Evolutionary conservation across 2,329 filamentous ascomycete species (phyloP).

Genomic region (Trichoderma brevicompactum): DNA sequence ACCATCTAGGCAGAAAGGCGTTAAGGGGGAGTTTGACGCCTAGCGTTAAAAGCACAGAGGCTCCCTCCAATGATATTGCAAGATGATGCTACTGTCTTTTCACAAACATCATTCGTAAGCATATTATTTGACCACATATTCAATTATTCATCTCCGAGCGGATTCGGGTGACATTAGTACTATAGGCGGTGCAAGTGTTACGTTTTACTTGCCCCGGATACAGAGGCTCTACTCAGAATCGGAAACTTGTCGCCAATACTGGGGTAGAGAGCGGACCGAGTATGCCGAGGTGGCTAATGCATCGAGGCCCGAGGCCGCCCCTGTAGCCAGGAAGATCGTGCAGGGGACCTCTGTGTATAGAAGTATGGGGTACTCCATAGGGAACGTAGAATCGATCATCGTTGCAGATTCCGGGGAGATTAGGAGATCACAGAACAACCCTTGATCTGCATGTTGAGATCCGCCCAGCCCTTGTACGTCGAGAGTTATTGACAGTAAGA

Average conservation of each 20-base stretch:
- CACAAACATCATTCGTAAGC: not conserved
- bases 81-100: not conserved
- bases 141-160: not conserved
- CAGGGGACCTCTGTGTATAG: conserved; percentile 22
- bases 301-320: conserved; percentile 19
- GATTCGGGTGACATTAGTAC: not conserved
- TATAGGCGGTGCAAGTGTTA: not conserved
- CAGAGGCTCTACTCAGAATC: not conserved
- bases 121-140: not conserved
- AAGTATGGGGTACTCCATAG: not conserved
- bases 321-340: not conserved
- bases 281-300: conserved; percentile 19
- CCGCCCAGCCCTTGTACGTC: not conserved
- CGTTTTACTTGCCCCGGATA: not conserved
- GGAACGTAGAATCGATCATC: not conserved
- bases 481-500: not conserved
- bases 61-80: not conserved
- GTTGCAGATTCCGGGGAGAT: conserved; percentile 5
- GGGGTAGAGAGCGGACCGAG: conserved; percentile 23
- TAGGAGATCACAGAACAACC: too few relatives aligned
- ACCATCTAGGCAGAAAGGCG: not conserved
- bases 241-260: not conserved
- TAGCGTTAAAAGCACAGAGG: not conserved
- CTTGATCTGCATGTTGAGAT: not conserved
- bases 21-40: conserved; percentile 21